phyloP scores from a whole-genome alignment of 805 yeast species.

The Yarrowia alimentaria region DNA sequence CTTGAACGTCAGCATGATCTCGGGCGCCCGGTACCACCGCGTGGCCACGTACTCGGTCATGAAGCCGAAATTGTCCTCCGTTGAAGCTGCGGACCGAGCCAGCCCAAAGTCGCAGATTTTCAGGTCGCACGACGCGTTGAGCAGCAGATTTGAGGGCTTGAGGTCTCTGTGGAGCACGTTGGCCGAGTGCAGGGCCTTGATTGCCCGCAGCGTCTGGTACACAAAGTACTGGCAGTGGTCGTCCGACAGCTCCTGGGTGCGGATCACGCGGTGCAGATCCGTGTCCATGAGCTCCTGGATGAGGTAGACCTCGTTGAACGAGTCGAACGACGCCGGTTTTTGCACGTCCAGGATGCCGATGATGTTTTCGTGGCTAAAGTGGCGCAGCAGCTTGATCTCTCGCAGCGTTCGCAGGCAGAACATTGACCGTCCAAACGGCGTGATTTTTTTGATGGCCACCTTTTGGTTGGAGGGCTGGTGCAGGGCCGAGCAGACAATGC shows the following conservation, averaged over 20 bases:
- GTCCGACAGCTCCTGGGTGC: slow-evolving; percentile 82
- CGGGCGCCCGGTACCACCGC: slow-evolving; percentile 97
- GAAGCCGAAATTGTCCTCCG: slow-evolving; percentile 66
- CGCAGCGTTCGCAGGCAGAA: slow-evolving; percentile 85
- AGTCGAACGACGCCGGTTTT: slow-evolving; percentile 70
- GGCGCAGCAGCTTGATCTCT: slow-evolving; percentile 82
- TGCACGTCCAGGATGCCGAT: slow-evolving; percentile 87
- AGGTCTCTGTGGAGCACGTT: slow-evolving; percentile 90
- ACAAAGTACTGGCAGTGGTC: slow-evolving; percentile 93
- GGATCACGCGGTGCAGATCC: slow-evolving; percentile 94
- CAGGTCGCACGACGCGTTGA: slow-evolving; percentile 90
- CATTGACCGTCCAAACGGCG: slow-evolving; percentile 86
- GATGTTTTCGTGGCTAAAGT: slow-evolving; percentile 92
- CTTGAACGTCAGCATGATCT: slow-evolving; percentile 91
- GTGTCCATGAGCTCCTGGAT: slow-evolving; percentile 91
- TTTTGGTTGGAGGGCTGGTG: slow-evolving; percentile 82
- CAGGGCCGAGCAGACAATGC: slow-evolving; percentile 83
- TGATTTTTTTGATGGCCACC: slow-evolving; percentile 94
- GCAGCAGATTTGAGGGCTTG: slow-evolving; percentile 81
- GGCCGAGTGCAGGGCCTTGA: slow-evolving; percentile 90
- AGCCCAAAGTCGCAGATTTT: slow-evolving; percentile 94
- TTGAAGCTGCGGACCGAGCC: slow-evolving; percentile 61
- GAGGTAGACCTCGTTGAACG: slow-evolving; percentile 82
- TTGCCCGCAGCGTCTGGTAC: slow-evolving; percentile 85
- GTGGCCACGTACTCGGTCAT: slow-evolving; percentile 99